Evolutionary conservation across 345 rosid genomes (phyloP).

Genomic region (Lumnitzera racemosa): DNA sequence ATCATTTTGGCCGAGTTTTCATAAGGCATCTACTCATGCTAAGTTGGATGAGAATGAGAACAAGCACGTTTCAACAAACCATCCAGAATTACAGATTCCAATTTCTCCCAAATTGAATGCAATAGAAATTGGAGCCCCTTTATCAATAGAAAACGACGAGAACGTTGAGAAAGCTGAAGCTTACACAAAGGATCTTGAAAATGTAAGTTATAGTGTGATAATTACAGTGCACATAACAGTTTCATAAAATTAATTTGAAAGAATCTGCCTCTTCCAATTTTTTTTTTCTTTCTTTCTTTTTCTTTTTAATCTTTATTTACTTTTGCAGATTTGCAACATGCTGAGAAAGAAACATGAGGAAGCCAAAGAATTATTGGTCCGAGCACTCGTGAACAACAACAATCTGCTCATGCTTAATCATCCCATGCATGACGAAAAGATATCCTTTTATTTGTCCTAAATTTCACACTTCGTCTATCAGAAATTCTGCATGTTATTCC

Average conservation of each 20-base stretch:
- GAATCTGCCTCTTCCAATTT: background rate
- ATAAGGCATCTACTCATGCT: constrained; percentile 31
- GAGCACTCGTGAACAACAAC: constrained; percentile 74
- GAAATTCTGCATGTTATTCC: constrained; percentile 16
- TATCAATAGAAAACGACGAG: constrained; percentile 35
- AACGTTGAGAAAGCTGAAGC: constrained; percentile 72
- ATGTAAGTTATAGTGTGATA: constrained; percentile 35
- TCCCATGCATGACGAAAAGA: constrained; percentile 67
- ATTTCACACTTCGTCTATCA: background rate
- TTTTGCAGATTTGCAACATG: constrained; percentile 63
- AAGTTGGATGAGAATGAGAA: constrained; percentile 16
- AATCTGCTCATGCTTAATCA: constrained; percentile 77
- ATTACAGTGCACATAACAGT: background rate
- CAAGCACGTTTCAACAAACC: constrained; percentile 14
- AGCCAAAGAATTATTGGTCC: constrained; percentile 77
- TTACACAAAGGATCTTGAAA: constrained; percentile 70
- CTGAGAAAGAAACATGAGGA: constrained; percentile 81
- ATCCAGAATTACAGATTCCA: constrained; percentile 19
- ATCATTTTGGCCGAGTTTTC: constrained; percentile 11
- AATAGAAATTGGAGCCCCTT: constrained; percentile 31
- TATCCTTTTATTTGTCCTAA: constrained; percentile 47
- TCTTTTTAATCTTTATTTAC: background rate
- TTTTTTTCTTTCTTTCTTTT: background rate
- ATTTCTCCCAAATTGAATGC: constrained; percentile 24
- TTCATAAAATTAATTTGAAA: background rate